phyloP scores from a whole-genome alignment of 176 grass and related monocot genomes.

The Oryza australiensis region DNA sequence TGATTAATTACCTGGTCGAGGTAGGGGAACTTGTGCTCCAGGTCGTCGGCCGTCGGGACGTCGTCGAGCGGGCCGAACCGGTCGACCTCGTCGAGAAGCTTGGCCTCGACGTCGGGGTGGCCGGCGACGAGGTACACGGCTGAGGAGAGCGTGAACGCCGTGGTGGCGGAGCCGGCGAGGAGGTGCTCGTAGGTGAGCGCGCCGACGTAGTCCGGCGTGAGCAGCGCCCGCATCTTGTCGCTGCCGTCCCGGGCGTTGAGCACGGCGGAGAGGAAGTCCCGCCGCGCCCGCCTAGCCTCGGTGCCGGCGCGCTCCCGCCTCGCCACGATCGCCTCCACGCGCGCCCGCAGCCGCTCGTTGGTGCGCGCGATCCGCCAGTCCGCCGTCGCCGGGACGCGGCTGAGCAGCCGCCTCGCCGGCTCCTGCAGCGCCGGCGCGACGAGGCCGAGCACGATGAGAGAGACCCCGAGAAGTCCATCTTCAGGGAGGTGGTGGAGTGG shows the following conservation, averaged over 20 bases:
- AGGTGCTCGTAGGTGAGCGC: slow-evolving; percentile 88
- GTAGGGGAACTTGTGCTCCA: slow-evolving; percentile 59
- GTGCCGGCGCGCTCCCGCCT: not conserved
- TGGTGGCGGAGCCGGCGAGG: slow-evolving; percentile 74
- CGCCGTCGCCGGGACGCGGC: slow-evolving; percentile 48
- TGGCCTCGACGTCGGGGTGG: slow-evolving; percentile 67
- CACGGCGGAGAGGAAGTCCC: slow-evolving; percentile 69
- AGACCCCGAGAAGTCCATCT: slow-evolving; percentile 74
- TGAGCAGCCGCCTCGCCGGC: slow-evolving; percentile 39
- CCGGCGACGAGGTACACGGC: slow-evolving; percentile 67
- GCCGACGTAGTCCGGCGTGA: slow-evolving; percentile 72
- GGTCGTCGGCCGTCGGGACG: slow-evolving; percentile 48
- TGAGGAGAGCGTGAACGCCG: slow-evolving; percentile 67
- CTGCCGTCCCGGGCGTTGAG: slow-evolving; percentile 57
- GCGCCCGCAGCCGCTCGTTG: slow-evolving; percentile 54
- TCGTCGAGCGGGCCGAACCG: slow-evolving; percentile 29
- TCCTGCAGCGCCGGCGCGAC: slow-evolving; percentile 61
- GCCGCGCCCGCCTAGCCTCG: not conserved
- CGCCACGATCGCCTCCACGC: slow-evolving; percentile 57
- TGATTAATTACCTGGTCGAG: slow-evolving; percentile 58
- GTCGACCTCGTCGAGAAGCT: slow-evolving; percentile 64
- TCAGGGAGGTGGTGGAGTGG: slow-evolving; percentile 72
- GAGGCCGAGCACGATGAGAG: slow-evolving; percentile 66
- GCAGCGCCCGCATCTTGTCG: slow-evolving; percentile 45
- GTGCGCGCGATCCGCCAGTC: slow-evolving; percentile 55